Percentiles rank a stretch among this genome's conserved stretches.
Conservation (phyloP, 2,329 filamentous ascomycete species). For the Talaromyces sp. region DNA sequence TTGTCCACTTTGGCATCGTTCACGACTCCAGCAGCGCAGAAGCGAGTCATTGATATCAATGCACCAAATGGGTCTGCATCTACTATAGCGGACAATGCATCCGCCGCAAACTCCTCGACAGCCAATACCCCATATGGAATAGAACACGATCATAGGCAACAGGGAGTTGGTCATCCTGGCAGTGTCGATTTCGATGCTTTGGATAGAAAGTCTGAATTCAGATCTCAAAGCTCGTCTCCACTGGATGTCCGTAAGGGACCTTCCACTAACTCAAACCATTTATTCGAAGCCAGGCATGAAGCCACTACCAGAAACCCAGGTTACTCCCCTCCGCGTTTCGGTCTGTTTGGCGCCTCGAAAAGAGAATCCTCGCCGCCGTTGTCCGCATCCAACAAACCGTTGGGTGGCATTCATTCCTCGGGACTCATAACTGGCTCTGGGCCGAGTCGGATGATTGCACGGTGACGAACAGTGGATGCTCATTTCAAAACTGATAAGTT, state of each 20-base stretch:
- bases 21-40: conserved; percentile 42
- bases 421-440: conserved; percentile 21
- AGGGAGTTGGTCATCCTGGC: conserved; percentile 22
- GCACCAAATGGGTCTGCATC: conserved; percentile 44
- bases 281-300: conserved; percentile 25
- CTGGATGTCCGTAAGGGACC: conserved; percentile 37
- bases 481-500: not conserved
- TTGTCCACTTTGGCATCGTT: conserved; percentile 28
- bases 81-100: conserved; percentile 42
- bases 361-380: conserved; percentile 29
- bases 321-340: conserved; percentile 33
- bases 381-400: conserved; percentile 23
- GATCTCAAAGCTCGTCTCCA: conserved; percentile 36
- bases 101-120: conserved; percentile 39
- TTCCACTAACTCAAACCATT: conserved; percentile 21
- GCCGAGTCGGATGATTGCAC: conserved; percentile 27
- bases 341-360: conserved; percentile 30
- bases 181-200: conserved; percentile 30
- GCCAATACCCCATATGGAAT: conserved; percentile 41
- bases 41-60: conserved; percentile 39
- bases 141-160: conserved; percentile 30
- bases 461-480: conserved; percentile 19
- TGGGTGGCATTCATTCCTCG: conserved; percentile 30
- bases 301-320: conserved; percentile 24
- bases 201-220: conserved; percentile 32